Percentiles rank a stretch among this genome's conserved stretches.
phyloP scores from a whole-genome alignment of 139 green algal species.

The Ettlia oleoabundans region DNA sequence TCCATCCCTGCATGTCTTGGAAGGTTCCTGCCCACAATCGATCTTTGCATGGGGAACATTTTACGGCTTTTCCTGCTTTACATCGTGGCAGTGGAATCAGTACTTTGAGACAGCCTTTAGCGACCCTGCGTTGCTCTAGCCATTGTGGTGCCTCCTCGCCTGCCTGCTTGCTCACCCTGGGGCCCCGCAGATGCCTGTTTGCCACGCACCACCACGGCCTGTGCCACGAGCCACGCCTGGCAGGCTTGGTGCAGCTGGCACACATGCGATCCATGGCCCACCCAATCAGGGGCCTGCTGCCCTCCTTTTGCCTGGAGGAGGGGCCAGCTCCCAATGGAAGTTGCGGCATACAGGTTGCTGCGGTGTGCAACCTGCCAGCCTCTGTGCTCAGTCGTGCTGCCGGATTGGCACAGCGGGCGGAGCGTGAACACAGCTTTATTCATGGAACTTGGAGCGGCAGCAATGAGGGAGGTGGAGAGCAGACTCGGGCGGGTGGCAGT shows the following conservation, averaged over 20 bases:
- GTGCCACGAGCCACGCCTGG: constrained; percentile 24
- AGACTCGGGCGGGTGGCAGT: too few relatives aligned
- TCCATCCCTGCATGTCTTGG: too few relatives aligned
- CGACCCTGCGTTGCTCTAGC: too few relatives aligned
- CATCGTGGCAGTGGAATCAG: too few relatives aligned
- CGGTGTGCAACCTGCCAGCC: constrained; percentile 43
- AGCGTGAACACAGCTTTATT: background rate
- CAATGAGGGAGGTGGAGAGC: too few relatives aligned
- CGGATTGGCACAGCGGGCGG: background rate
- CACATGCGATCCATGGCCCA: constrained; percentile 57
- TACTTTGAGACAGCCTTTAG: too few relatives aligned
- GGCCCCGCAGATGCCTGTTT: constrained; percentile 80
- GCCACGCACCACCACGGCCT: constrained; percentile 94
- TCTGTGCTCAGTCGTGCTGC: constrained; percentile 38
- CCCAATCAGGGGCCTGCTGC: constrained; percentile 26
- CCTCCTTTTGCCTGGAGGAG: constrained; percentile 29
- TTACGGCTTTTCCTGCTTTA: too few relatives aligned
- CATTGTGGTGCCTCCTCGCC: background rate
- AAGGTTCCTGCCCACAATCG: too few relatives aligned
- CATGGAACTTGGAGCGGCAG: too few relatives aligned
- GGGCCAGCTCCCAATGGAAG: constrained; percentile 53
- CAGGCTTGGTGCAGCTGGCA: constrained; percentile 22
- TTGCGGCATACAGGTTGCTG: constrained; percentile 57
- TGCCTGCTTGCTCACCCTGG: background rate
- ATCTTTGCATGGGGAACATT: too few relatives aligned